phyloP scores from a whole-genome alignment of 2,329 filamentous ascomycete genomes.

The Colletotrichum tabaci region DNA sequence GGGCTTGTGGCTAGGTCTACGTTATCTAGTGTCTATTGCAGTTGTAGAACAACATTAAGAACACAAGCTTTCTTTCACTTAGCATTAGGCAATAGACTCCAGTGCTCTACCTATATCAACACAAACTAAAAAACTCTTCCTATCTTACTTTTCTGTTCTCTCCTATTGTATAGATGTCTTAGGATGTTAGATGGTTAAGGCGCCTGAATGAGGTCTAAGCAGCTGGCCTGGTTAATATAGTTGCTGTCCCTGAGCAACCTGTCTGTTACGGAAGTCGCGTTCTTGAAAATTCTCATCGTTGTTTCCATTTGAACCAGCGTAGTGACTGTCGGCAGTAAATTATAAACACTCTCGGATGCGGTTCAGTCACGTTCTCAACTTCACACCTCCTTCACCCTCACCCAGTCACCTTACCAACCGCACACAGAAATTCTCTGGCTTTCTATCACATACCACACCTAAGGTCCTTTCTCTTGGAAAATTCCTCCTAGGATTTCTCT shows the following conservation, averaged over 20 bases:
- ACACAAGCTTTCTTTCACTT: not conserved
- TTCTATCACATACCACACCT: not conserved
- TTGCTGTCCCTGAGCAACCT: not conserved
- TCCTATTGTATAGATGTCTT: too few relatives aligned
- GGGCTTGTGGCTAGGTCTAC: too few relatives aligned
- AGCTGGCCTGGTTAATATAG: not conserved
- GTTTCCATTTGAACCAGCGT: not conserved
- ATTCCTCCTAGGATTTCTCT: too few relatives aligned
- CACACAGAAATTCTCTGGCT: not conserved
- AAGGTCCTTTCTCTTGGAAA: not conserved
- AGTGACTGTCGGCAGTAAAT: too few relatives aligned
- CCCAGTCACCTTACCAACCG: not conserved
- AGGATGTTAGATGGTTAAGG: not conserved
- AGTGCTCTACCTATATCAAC: accelerated
- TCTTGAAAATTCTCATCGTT: too few relatives aligned
- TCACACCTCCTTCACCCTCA: not conserved
- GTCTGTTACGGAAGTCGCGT: conserved; percentile 4
- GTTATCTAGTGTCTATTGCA: not conserved
- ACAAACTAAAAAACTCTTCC: too few relatives aligned
- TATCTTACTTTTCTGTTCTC: too few relatives aligned
- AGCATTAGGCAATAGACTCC: not conserved
- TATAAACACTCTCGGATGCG: not conserved
- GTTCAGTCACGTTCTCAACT: not conserved
- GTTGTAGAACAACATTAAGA: not conserved
- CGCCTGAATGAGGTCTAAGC: not conserved